These are phyloP conservation scores for Penicillium sp. DNA, from an alignment of 2,329 filamentous ascomycete species.

Conservation along the genomic window DNA sequence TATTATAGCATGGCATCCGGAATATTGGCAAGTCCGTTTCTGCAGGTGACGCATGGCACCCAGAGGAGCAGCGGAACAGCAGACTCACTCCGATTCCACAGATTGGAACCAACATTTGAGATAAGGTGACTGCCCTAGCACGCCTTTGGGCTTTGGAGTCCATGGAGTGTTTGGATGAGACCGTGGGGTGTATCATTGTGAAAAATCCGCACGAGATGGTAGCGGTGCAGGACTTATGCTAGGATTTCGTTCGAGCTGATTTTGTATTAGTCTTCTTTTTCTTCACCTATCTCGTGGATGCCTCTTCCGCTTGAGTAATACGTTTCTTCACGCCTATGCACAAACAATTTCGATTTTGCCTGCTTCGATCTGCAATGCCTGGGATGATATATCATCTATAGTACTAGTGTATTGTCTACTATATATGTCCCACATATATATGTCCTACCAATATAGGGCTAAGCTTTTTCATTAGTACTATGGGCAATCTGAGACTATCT, in stretches of 20 bases:
- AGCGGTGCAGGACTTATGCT: neutral
- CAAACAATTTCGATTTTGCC: no score
- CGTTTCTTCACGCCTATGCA: neutral
- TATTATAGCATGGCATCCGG: neutral
- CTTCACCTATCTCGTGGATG: no score
- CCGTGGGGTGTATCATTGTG: neutral
- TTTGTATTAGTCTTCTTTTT: neutral
- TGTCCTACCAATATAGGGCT: neutral
- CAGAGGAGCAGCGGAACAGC: neutral
- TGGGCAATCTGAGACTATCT: neutral
- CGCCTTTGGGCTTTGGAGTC: neutral
- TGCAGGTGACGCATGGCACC: neutral
- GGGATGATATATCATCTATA: neutral
- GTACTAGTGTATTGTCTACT: neutral
- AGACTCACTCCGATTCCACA: neutral
- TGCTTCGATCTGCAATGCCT: neutral
- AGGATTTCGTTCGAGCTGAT: neutral
- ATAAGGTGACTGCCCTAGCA: neutral
- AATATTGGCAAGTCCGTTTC: neutral
- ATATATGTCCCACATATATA: neutral
- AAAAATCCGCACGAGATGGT: neutral
- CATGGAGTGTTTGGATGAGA: neutral
- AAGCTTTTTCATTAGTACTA: neutral
- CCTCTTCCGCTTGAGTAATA: no score
- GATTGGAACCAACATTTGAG: neutral